Percentiles rank a stretch among this genome's conserved stretches.
phyloP scores from a whole-genome alignment of 2,329 filamentous ascomycete species.

The Tolypocladium paradoxum region DNA sequence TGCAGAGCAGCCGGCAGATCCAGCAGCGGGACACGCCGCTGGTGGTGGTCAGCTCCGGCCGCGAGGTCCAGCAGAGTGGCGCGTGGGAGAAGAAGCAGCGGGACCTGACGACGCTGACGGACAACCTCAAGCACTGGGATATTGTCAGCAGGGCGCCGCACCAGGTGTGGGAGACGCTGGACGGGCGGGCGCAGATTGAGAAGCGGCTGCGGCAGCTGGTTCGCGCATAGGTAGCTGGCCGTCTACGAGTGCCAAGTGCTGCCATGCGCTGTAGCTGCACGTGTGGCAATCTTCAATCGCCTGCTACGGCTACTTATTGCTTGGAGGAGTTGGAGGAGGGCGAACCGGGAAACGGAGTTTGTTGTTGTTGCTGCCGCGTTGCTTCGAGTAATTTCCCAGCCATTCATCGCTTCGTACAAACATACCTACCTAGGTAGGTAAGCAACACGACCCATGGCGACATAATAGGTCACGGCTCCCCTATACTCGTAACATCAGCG shows the following conservation, averaged over 20 bases:
- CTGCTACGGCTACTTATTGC: neutral
- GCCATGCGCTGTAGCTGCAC: neutral
- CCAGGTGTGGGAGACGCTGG: conserved; percentile 68
- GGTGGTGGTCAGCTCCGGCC: conserved; percentile 72
- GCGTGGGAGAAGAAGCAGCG: conserved; percentile 79
- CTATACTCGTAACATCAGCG: neutral
- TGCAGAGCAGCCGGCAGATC: conserved; percentile 67
- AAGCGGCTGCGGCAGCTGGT: conserved; percentile 65
- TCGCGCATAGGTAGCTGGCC: conserved; percentile 10
- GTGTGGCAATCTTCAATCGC: neutral
- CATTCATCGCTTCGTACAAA: too few relatives aligned
- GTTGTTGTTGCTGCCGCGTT: neutral
- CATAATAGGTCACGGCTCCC: neutral
- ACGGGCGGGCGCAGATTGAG: conserved; percentile 68
- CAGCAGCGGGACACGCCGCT: conserved; percentile 67
- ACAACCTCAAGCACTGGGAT: conserved; percentile 74
- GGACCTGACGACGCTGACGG: conserved; percentile 70
- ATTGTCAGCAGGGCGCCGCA: conserved; percentile 77
- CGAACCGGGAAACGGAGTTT: neutral
- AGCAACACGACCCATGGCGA: neutral
- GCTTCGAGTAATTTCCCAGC: neutral
- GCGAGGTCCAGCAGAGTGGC: conserved; percentile 52
- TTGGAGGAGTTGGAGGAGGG: neutral
- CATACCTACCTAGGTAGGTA: too few relatives aligned
- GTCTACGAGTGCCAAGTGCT: neutral